These are phyloP conservation scores for Teunomyces funiuensis DNA, from an alignment of 805 yeast species.

Conservation along the genomic window DNA sequence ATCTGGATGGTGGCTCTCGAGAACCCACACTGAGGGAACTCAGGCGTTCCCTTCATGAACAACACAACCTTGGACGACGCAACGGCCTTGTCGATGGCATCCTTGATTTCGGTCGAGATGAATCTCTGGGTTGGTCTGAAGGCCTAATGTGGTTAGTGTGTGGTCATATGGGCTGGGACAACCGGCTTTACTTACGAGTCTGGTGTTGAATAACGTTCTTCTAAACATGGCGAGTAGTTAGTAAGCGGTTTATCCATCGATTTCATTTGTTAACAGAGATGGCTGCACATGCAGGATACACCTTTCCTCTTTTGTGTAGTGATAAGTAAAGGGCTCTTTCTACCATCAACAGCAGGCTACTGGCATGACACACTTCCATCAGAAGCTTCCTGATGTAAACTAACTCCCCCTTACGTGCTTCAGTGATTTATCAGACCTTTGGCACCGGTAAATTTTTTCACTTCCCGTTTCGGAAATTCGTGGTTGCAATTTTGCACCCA, in stretches of 20 bases:
- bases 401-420: too few relatives aligned
- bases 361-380: too few relatives aligned
- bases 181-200: constrained; percentile 14
- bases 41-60: constrained; percentile 98
- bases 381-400: too few relatives aligned
- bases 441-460: too few relatives aligned
- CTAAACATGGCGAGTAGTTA: constrained; percentile 15
- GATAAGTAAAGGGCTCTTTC: too few relatives aligned
- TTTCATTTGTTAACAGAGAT: constrained; percentile 5
- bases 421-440: too few relatives aligned
- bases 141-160: background rate
- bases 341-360: too few relatives aligned
- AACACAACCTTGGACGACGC: constrained; percentile 89
- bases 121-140: constrained; percentile 32
- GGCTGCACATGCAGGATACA: constrained; percentile 5
- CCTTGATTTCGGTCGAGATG: constrained; percentile 73
- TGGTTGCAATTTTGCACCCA: constrained; percentile 4
- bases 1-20: constrained; percentile 92
- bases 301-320: too few relatives aligned
- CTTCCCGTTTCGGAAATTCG: background rate
- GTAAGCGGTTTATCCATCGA: constrained; percentile 9
- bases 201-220: constrained; percentile 13
- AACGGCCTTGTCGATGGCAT: constrained; percentile 86
- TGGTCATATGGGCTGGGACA: background rate
- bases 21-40: constrained; percentile 96